Evolutionary conservation across 768 basidiomycete species (phyloP).

Genomic region (Tylopilus felleus): DNA sequence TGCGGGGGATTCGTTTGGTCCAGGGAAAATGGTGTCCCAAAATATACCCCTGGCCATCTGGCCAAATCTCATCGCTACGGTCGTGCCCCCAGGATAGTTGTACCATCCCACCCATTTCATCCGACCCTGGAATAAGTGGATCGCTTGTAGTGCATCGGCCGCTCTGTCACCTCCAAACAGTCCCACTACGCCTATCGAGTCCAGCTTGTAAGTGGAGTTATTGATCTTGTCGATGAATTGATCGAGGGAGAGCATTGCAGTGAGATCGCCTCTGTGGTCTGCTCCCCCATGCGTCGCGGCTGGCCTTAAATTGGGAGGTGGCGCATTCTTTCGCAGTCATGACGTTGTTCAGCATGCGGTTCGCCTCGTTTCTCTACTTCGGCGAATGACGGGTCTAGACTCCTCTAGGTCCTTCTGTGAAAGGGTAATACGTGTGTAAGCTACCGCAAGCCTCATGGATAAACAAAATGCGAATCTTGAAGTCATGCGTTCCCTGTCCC

Average conservation of each 20-base stretch:
- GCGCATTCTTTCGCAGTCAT: background rate
- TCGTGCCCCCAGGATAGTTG: slow-evolving; percentile 33
- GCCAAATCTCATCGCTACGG: slow-evolving; percentile 33
- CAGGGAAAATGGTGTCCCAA: slow-evolving; percentile 35
- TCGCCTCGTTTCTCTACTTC: too few species aligned
- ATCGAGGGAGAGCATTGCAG: slow-evolving; percentile 13
- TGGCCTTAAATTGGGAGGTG: slow-evolving; percentile 4
- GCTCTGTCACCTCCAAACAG: slow-evolving; percentile 35
- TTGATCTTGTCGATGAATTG: slow-evolving; percentile 15
- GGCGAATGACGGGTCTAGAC: too few species aligned
- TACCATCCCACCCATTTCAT: slow-evolving; percentile 37
- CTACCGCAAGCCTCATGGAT: too few species aligned
- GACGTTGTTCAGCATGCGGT: background rate
- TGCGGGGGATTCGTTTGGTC: slow-evolving; percentile 25
- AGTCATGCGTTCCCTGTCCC: too few species aligned
- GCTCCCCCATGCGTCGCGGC: background rate
- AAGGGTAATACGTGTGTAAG: too few species aligned
- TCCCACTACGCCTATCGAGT: slow-evolving; percentile 28
- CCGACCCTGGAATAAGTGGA: slow-evolving; percentile 31
- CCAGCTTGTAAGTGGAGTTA: slow-evolving; percentile 18
- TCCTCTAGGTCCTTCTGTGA: too few species aligned
- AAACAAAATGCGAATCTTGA: too few species aligned
- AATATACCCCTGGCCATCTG: slow-evolving; percentile 26
- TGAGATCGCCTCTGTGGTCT: background rate
- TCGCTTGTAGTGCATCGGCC: slow-evolving; percentile 29